Conservation (phyloP, 306 rosid genomes). For the Argentina anserina region DNA sequence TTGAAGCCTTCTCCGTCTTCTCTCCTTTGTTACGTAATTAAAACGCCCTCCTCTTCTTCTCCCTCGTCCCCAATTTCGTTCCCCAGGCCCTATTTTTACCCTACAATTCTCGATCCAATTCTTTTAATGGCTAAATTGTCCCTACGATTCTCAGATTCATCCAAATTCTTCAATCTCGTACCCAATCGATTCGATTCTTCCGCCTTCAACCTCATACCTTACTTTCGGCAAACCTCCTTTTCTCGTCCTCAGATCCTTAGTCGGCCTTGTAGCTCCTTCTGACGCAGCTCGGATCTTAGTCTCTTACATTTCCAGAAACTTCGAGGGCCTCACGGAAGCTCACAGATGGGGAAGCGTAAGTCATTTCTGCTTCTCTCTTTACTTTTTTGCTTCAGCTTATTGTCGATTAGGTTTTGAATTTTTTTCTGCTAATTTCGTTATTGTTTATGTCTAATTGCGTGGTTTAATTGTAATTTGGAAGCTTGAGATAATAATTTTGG, state of each 20-base stretch:
- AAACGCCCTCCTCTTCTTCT: background rate
- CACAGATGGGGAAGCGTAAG: slow-evolving; percentile 91
- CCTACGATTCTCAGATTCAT: slow-evolving; percentile 24
- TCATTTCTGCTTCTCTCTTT: slow-evolving; percentile 2
- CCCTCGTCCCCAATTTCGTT: background rate
- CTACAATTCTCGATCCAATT: background rate
- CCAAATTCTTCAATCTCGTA: slow-evolving; percentile 18
- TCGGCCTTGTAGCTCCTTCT: slow-evolving; percentile 41
- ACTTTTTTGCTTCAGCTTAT: background rate
- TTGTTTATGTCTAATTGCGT: too few relatives aligned
- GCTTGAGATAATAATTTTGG: background rate
- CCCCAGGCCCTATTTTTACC: background rate
- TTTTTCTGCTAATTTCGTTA: background rate
- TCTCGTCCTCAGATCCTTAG: slow-evolving; percentile 33
- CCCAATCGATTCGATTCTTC: slow-evolving; percentile 35
- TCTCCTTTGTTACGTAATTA: too few relatives aligned
- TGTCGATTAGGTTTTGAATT: background rate
- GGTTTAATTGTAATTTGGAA: background rate
- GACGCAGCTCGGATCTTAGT: slow-evolving; percentile 8
- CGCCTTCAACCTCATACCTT: slow-evolving; percentile 24
- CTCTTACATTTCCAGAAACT: slow-evolving; percentile 12
- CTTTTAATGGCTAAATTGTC: slow-evolving; percentile 65
- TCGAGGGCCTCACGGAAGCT: slow-evolving; percentile 26
- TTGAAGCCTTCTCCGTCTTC: too few relatives aligned
- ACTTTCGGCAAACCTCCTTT: slow-evolving; percentile 17